Evolutionary conservation across 78 protist species (phyloP).

Genomic region (Bodo saltans): DNA sequence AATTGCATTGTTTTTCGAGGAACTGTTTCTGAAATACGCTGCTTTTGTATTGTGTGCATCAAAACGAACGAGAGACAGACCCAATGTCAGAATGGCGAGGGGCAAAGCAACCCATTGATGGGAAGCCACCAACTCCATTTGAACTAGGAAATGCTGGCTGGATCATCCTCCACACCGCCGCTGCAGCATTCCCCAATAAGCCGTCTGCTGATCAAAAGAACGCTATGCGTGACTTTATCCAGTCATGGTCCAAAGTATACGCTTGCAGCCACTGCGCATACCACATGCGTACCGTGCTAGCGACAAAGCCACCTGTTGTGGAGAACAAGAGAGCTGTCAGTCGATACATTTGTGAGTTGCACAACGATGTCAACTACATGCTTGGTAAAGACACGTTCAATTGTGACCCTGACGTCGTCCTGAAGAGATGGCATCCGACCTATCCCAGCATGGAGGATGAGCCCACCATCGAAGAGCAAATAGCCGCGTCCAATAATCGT

Average conservation of each 20-base stretch:
- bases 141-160: slow-evolving; percentile 14
- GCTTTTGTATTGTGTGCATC: too few relatives aligned
- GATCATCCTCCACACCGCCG: slow-evolving; percentile 31
- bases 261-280: slow-evolving; percentile 24
- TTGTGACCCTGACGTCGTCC: slow-evolving; percentile 1
- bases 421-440: slow-evolving; percentile 17
- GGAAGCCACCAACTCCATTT: too few relatives aligned
- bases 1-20: too few relatives aligned
- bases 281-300: background rate
- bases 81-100: too few relatives aligned
- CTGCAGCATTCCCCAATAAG: slow-evolving; percentile 26
- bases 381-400: slow-evolving; percentile 6
- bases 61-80: too few relatives aligned
- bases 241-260: slow-evolving; percentile 8
- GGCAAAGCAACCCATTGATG: too few relatives aligned
- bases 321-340: background rate
- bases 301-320: slow-evolving; percentile 1
- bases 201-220: slow-evolving; percentile 11
- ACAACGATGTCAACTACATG: slow-evolving; percentile 20
- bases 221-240: background rate
- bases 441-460: background rate
- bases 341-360: slow-evolving; percentile 9
- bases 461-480: background rate
- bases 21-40: too few relatives aligned
- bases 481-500: too few relatives aligned